Evolutionary conservation across 768 basidiomycete species (phyloP).

Genomic region (Hemileccinum impolitum): DNA sequence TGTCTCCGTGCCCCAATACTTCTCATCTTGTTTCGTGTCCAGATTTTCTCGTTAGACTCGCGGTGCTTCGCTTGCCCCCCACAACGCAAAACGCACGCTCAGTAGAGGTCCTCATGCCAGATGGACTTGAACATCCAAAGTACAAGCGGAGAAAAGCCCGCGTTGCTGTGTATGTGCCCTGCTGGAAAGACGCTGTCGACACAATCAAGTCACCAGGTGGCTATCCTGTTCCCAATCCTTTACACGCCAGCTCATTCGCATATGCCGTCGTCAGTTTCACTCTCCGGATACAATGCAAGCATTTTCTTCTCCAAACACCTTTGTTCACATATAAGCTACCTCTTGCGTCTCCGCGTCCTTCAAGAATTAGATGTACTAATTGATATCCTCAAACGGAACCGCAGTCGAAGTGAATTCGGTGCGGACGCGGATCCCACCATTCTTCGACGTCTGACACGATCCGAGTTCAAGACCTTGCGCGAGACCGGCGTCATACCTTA

Average conservation of each 20-base stretch:
- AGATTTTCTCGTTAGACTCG: conserved; percentile 70
- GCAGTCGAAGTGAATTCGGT: not conserved
- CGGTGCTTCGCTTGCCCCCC: conserved; percentile 47
- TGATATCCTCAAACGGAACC: conserved; percentile 17
- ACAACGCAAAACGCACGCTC: conserved; percentile 26
- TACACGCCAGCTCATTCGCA: conserved; percentile 4
- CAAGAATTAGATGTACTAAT: conserved; percentile 69
- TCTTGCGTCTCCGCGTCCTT: conserved; percentile 67
- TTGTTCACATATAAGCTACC: conserved; percentile 55
- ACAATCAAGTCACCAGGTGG: conserved; percentile 38
- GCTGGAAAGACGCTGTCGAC: conserved; percentile 50
- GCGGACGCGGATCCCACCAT: conserved; percentile 34
- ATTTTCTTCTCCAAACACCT: conserved; percentile 42
- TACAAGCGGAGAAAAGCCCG: conserved; percentile 49
- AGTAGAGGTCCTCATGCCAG: conserved; percentile 38
- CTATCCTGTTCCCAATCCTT: not conserved
- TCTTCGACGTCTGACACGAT: conserved; percentile 61
- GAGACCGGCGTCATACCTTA: conserved; percentile 46
- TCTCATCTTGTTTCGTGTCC: not conserved
- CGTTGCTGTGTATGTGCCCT: conserved; percentile 52
- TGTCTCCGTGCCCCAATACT: not conserved
- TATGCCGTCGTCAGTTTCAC: conserved; percentile 8
- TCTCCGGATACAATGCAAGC: conserved; percentile 29
- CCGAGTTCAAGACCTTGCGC: conserved; percentile 53
- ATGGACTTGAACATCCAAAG: conserved; percentile 65